Conservation (phyloP, 1,284 basidiomycete genomes). For the Austroboletus novae-zelandiae region DNA sequence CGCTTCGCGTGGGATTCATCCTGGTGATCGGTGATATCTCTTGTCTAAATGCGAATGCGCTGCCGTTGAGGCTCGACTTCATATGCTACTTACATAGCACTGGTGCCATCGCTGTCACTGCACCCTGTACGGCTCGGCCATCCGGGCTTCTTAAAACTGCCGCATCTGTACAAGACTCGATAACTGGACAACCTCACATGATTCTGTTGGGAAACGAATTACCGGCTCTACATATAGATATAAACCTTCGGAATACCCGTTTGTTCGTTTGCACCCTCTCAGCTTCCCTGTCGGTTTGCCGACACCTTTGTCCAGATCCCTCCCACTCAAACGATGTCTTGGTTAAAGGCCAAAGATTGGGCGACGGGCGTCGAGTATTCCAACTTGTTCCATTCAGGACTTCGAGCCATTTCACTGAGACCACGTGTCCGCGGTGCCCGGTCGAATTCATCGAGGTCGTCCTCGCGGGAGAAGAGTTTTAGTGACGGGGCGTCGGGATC, state of each 20-base stretch:
- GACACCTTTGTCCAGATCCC: neutral
- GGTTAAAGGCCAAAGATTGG: constrained; percentile 32
- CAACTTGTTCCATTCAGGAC: constrained; percentile 28
- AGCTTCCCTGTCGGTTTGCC: neutral
- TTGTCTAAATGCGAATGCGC: constrained; percentile 7
- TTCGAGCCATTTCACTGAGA: constrained; percentile 25
- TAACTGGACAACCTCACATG: constrained; percentile 9
- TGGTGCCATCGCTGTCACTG: constrained; percentile 5
- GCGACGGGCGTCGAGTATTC: constrained; percentile 30
- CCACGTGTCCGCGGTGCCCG: constrained; percentile 7
- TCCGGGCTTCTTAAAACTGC: constrained; percentile 8
- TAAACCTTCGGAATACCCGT: neutral
- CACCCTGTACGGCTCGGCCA: constrained; percentile 3
- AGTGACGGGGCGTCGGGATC: constrained; percentile 6
- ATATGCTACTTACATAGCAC: neutral
- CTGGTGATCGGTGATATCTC: neutral
- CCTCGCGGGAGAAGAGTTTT: constrained; percentile 5
- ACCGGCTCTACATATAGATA: constrained; percentile 19
- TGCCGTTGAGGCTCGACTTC: neutral
- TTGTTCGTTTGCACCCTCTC: neutral
- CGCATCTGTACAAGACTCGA: constrained; percentile 1
- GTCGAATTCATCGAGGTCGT: constrained; percentile 10
- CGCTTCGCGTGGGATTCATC: neutral
- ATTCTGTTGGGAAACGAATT: constrained; percentile 17
- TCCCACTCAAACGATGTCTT: constrained; percentile 24